Conservation (phyloP, 139 green algal genomes). For the Tetraselmis striata region DNA sequence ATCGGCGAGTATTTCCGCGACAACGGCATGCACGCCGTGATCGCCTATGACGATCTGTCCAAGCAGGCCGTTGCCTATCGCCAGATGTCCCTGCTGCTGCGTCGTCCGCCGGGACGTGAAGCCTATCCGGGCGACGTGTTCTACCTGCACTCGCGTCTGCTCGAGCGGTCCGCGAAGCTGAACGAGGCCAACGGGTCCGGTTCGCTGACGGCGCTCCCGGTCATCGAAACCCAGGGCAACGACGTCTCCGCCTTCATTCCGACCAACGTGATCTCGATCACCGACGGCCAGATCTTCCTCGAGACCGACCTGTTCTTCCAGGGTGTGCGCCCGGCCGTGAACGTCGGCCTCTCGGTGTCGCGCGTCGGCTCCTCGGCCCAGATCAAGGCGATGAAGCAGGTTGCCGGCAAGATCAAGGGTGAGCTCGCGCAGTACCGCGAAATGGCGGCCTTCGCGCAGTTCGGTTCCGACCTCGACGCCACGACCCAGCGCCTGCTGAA, state of each 20-base stretch:
- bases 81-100: slow-evolving; percentile 86
- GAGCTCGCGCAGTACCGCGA: slow-evolving; percentile 86
- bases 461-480: slow-evolving; percentile 82
- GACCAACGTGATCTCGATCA: slow-evolving; percentile 92
- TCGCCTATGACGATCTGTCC: slow-evolving; percentile 87
- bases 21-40: slow-evolving; percentile 69
- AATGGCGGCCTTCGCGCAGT: slow-evolving; percentile 84
- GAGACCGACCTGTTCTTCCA: slow-evolving; percentile 88
- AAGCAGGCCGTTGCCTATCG: slow-evolving; percentile 89
- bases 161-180: slow-evolving; percentile 77
- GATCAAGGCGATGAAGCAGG: slow-evolving; percentile 86
- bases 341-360: slow-evolving; percentile 80
- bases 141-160: slow-evolving; percentile 81
- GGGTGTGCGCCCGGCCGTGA: slow-evolving; percentile 81
- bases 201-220: slow-evolving; percentile 75
- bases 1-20: slow-evolving; percentile 79
- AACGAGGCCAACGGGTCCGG: slow-evolving; percentile 53
- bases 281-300: slow-evolving; percentile 86
- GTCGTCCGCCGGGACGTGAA: slow-evolving; percentile 82
- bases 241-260: slow-evolving; percentile 84
- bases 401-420: slow-evolving; percentile 61
- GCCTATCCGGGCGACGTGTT: slow-evolving; percentile 86
- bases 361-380: slow-evolving; percentile 81
- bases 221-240: slow-evolving; percentile 79
- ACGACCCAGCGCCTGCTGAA: slow-evolving; percentile 84